Conservation (phyloP, 148 eudicot genomes). For the Heliosperma pusillum region DNA sequence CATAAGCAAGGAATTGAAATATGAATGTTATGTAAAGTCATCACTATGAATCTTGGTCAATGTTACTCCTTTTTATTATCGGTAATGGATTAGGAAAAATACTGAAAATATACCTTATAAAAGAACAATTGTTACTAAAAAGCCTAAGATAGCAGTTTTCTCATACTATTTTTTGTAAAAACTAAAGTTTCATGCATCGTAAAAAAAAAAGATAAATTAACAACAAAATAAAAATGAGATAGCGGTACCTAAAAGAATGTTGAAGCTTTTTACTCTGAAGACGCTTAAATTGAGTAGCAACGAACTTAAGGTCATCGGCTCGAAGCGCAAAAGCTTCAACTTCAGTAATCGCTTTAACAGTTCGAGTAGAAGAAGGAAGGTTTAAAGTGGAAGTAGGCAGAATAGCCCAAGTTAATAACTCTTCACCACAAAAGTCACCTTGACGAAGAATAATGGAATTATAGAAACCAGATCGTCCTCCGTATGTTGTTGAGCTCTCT, state of each 20-base stretch:
- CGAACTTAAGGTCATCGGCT: slow-evolving; percentile 80
- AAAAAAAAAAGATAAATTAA: too few species aligned
- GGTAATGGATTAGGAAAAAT: too few species aligned
- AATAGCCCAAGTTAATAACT: slow-evolving; percentile 81
- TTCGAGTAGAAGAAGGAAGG: slow-evolving; percentile 82
- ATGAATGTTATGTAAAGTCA: too few species aligned
- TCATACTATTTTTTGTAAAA: too few species aligned
- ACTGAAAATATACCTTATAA: too few species aligned
- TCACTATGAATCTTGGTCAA: too few species aligned
- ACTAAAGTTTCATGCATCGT: too few species aligned
- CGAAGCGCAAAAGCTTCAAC: slow-evolving; percentile 86
- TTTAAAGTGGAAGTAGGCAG: slow-evolving; percentile 49
- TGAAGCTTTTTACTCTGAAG: slow-evolving; percentile 82
- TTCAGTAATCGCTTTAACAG: slow-evolving; percentile 62
- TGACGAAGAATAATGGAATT: slow-evolving; percentile 67
- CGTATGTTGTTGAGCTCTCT: slow-evolving; percentile 89
- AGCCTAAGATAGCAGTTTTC: too few species aligned
- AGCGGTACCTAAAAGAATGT: slow-evolving; percentile 50
- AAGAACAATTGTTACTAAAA: too few species aligned
- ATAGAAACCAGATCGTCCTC: slow-evolving; percentile 80
- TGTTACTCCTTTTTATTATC: too few species aligned
- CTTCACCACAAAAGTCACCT: slow-evolving; percentile 92
- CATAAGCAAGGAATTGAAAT: too few species aligned
- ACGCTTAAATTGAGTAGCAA: slow-evolving; percentile 72
- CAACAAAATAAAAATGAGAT: too few species aligned